Evolutionary conservation across 257 asterid genomes (phyloP).

Genomic region (Handroanthus guayacan): DNA sequence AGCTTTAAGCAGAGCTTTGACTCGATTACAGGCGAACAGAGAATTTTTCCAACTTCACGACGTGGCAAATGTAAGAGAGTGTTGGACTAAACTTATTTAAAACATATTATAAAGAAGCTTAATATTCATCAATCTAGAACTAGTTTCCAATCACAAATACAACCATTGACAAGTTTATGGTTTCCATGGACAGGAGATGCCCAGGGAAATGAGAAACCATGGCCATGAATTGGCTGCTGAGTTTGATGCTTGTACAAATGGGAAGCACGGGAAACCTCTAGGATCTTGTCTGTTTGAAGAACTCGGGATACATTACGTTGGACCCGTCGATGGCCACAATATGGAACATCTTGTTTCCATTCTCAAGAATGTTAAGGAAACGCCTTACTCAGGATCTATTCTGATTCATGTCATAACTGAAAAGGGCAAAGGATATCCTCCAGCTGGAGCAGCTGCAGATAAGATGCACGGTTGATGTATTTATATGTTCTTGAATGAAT

Average conservation of each 20-base stretch:
- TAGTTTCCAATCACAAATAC: too few species aligned
- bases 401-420: constrained; percentile 57
- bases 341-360: constrained; percentile 53
- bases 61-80: constrained; percentile 45
- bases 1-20: constrained; percentile 56
- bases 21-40: constrained; percentile 45
- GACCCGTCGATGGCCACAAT: constrained; percentile 61
- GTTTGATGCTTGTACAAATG: constrained; percentile 44
- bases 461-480: constrained; percentile 55
- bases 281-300: constrained; percentile 56
- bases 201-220: constrained; percentile 44
- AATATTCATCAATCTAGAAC: too few species aligned
- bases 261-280: constrained; percentile 35
- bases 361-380: constrained; percentile 47
- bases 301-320: constrained; percentile 57
- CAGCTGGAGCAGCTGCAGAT: constrained; percentile 56
- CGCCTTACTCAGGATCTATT: constrained; percentile 58
- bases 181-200: constrained; percentile 24
- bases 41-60: constrained; percentile 51
- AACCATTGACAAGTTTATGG: too few species aligned
- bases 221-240: constrained; percentile 54
- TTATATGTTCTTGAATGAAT: too few species aligned
- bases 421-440: constrained; percentile 66
- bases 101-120: too few species aligned
- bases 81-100: neutral